phyloP scores from a whole-genome alignment of 805 yeast species.

The Candida golubevii region DNA sequence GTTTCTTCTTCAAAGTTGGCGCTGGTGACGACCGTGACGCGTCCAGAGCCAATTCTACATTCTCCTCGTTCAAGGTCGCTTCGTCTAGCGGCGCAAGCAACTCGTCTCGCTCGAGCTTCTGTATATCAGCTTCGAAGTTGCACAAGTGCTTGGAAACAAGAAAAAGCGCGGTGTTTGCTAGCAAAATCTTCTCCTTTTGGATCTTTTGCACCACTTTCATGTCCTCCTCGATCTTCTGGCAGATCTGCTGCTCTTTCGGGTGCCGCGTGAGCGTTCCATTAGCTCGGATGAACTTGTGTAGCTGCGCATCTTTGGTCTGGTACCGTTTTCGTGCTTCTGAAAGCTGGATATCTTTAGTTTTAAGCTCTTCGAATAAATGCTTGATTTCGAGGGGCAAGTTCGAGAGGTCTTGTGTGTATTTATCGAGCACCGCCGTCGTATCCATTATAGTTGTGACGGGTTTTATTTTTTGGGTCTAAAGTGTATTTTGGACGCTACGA shows the following conservation, averaged over 20 bases:
- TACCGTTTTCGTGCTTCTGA: slow-evolving; percentile 64
- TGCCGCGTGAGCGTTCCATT: slow-evolving; percentile 77
- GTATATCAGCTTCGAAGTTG: slow-evolving; percentile 70
- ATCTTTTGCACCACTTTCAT: slow-evolving; percentile 53
- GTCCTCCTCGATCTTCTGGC: slow-evolving; percentile 65
- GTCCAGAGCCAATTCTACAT: slow-evolving; percentile 4
- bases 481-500: too few relatives aligned
- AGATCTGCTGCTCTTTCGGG: slow-evolving; percentile 72
- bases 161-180: slow-evolving; percentile 82
- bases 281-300: slow-evolving; percentile 77
- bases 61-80: slow-evolving; percentile 8
- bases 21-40: slow-evolving; percentile 17
- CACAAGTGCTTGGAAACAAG: slow-evolving; percentile 70
- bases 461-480: too few relatives aligned
- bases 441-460: slow-evolving; percentile 53
- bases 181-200: slow-evolving; percentile 72
- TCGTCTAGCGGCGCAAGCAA: slow-evolving; percentile 54
- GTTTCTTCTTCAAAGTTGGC: slow-evolving; percentile 13
- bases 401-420: slow-evolving; percentile 57
- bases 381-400: slow-evolving; percentile 86
- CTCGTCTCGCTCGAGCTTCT: slow-evolving; percentile 76
- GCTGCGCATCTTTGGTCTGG: slow-evolving; percentile 67
- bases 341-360: slow-evolving; percentile 60
- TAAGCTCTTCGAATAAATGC: slow-evolving; percentile 73
- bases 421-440: slow-evolving; percentile 66